phyloP scores from a whole-genome alignment of 2,329 filamentous ascomycete genomes.

The Periconia sp. region DNA sequence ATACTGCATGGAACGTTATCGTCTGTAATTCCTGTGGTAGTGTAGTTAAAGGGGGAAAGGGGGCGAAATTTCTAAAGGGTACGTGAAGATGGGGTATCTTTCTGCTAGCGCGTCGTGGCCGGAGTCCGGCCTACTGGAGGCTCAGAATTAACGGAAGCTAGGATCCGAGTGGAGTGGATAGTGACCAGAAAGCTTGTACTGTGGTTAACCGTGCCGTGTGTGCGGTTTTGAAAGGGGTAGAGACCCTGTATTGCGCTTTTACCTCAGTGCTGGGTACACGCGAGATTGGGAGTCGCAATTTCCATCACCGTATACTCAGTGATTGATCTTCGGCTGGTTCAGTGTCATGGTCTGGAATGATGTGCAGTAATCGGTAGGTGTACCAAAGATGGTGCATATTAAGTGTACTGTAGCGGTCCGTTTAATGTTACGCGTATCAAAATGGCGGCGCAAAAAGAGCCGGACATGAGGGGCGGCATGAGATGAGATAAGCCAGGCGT shows the following conservation, averaged over 20 bases:
- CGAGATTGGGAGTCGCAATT: too few relatives aligned
- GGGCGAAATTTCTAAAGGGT: neutral
- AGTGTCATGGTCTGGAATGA: too few relatives aligned
- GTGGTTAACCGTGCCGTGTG: neutral
- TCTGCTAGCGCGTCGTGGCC: conserved; percentile 7
- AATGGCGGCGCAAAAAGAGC: neutral
- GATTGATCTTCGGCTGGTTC: too few relatives aligned
- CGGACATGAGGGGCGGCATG: neutral
- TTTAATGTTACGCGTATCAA: too few relatives aligned
- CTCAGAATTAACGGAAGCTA: neutral
- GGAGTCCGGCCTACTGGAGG: conserved; percentile 15
- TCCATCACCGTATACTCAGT: too few relatives aligned
- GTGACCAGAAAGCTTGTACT: neutral
- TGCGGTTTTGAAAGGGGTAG: neutral
- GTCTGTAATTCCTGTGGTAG: neutral
- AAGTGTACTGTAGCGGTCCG: too few relatives aligned
- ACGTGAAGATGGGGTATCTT: neutral
- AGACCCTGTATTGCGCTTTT: neutral
- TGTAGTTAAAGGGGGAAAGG: neutral
- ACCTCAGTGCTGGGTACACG: too few relatives aligned
- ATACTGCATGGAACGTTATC: neutral
- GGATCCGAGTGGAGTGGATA: neutral
- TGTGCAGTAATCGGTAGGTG: too few relatives aligned
- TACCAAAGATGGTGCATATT: too few relatives aligned
- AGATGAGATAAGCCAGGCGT: neutral